A percentile compares a stretch with the other conserved stretches of the same genome.
These are phyloP conservation scores for Sclerotinia trifoliorum DNA, from an alignment of 2,329 filamentous ascomycete genomes.

Conservation along the genomic window DNA sequence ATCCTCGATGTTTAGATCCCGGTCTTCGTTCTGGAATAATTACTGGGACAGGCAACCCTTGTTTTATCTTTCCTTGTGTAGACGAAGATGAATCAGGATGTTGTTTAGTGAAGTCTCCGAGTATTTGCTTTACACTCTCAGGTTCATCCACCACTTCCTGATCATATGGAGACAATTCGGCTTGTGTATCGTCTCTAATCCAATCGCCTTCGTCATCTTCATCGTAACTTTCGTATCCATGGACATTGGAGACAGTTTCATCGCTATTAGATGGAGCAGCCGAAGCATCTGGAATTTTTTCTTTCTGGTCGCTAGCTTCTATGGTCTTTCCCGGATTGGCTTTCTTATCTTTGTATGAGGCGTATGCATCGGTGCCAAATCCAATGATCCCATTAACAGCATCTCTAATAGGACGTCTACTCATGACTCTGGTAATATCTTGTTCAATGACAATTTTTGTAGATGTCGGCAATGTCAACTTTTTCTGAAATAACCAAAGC, in stretches of 20 bases:
- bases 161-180: not conserved
- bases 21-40: constrained; percentile 54
- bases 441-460: not conserved
- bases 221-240: constrained; percentile 15
- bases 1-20: constrained; percentile 48
- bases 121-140: constrained; percentile 11
- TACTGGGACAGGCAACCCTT: constrained; percentile 45
- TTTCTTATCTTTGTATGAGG: constrained; percentile 16
- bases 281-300: not conserved
- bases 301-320: not conserved
- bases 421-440: not conserved
- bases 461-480: too few species aligned
- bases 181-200: constrained; percentile 18
- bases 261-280: too few species aligned
- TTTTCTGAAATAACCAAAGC: not conserved
- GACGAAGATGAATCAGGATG: not conserved
- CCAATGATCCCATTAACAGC: not conserved
- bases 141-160: not conserved
- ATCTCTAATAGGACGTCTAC: not conserved
- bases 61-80: not conserved
- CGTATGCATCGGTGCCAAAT: constrained; percentile 5
- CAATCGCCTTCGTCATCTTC: constrained; percentile 21
- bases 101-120: not conserved
- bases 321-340: not conserved
- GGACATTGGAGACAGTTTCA: not conserved